Percentiles rank a stretch among this genome's conserved stretches.
Evolutionary conservation across 1,284 basidiomycete species (phyloP).

Genomic region (Pholiota adiposa): DNA sequence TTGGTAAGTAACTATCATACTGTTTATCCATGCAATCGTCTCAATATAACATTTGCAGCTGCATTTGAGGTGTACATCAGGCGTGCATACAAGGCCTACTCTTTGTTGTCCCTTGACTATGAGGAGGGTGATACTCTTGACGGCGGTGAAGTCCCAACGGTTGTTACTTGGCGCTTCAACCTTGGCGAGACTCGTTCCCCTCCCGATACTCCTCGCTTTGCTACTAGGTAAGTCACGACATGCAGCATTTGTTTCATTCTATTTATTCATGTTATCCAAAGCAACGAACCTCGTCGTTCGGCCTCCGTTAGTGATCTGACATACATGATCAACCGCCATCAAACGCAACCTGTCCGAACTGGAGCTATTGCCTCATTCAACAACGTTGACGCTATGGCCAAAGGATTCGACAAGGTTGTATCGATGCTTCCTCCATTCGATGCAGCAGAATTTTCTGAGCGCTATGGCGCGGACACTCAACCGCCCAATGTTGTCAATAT

Average conservation of each 20-base stretch:
- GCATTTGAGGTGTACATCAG: constrained; percentile 96
- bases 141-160: constrained; percentile 79
- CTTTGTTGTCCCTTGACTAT: constrained; percentile 90
- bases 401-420: constrained; percentile 76
- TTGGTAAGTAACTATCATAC: constrained; percentile 55
- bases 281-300: constrained; percentile 52
- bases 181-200: constrained; percentile 85
- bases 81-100: constrained; percentile 96
- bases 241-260: constrained; percentile 2
- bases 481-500: constrained; percentile 94
- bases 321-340: constrained; percentile 84
- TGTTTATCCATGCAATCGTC: background rate
- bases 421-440: constrained; percentile 76
- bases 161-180: constrained; percentile 94
- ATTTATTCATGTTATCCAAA: constrained; percentile 17
- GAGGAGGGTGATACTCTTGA: constrained; percentile 85
- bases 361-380: constrained; percentile 92
- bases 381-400: constrained; percentile 70
- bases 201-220: constrained; percentile 81
- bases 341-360: constrained; percentile 85
- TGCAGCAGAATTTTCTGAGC: constrained; percentile 69
- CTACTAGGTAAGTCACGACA: constrained; percentile 54
- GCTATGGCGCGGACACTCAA: constrained; percentile 74
- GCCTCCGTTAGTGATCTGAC: constrained; percentile 94
- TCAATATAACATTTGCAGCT: constrained; percentile 51